These are phyloP conservation scores for Candida golubevii DNA, from an alignment of 805 yeast species.

Conservation along the genomic window DNA sequence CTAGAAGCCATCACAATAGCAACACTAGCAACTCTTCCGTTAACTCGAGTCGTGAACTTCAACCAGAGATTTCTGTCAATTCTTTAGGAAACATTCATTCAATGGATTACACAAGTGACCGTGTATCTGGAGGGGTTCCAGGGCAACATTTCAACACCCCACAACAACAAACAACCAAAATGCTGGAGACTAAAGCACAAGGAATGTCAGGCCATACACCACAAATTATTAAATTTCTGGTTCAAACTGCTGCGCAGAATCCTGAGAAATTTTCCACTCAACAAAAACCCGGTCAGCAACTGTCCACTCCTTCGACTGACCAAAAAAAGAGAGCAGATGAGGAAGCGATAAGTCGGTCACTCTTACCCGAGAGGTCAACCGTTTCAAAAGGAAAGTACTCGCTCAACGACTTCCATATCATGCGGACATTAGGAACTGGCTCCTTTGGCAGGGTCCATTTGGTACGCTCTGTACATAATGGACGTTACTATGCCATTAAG, in stretches of 20 bases:
- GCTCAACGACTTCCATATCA: conserved; percentile 51
- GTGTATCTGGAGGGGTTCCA: too few species aligned
- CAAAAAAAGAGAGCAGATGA: conserved; percentile 9
- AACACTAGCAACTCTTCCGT: conserved; percentile 4
- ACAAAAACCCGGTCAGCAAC: background rate
- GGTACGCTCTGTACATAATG: conserved; percentile 55
- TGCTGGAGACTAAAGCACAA: background rate
- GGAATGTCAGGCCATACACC: background rate
- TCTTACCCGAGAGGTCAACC: conserved; percentile 18
- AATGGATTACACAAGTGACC: conserved; percentile 11
- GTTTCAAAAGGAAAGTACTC: conserved; percentile 53
- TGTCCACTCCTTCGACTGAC: too few species aligned
- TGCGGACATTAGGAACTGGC: conserved; percentile 58
- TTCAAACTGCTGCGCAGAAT: conserved; percentile 2
- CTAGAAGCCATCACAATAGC: conserved; percentile 9
- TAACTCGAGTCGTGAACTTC: background rate
- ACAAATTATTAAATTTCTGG: conserved; percentile 3
- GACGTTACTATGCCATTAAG: conserved; percentile 57
- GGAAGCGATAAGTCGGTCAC: conserved; percentile 16
- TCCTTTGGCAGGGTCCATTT: conserved; percentile 59
- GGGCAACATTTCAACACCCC: background rate
- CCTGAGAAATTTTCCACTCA: background rate
- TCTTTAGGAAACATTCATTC: conserved; percentile 11
- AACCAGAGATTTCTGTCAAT: conserved; percentile 10
- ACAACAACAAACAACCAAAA: conserved; percentile 3